These are phyloP conservation scores for Closterium sp. DNA, from an alignment of 139 green algal genomes.

Conservation along the genomic window DNA sequence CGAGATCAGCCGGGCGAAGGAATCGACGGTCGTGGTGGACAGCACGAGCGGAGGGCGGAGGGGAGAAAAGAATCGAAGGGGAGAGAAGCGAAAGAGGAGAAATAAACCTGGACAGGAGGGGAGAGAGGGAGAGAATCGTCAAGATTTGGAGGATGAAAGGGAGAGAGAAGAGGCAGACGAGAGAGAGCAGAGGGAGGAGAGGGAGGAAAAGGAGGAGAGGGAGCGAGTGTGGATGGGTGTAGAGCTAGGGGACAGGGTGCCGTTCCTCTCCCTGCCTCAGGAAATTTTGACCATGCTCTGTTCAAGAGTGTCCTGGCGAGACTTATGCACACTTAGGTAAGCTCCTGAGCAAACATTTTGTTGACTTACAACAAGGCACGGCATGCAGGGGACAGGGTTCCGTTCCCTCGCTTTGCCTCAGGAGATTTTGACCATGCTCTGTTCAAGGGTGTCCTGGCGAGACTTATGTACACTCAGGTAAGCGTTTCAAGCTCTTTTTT, in stretches of 20 bases:
- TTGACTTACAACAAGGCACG: too few species aligned
- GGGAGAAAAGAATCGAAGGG: neutral
- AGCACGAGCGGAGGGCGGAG: neutral
- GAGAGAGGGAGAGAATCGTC: neutral
- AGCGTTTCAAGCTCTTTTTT: too few species aligned
- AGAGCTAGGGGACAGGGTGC: neutral
- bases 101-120: neutral
- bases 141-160: too few species aligned
- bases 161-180: too few species aligned
- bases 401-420: too few species aligned
- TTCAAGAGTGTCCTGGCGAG: neutral
- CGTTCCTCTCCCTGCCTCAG: neutral
- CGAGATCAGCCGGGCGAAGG: neutral
- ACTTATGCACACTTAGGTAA: neutral
- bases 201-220: neutral
- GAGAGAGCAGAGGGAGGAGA: neutral
- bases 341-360: too few species aligned
- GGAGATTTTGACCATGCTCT: too few species aligned
- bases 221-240: neutral
- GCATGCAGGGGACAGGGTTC: too few species aligned
- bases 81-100: neutral
- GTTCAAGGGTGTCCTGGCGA: too few species aligned
- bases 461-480: too few species aligned
- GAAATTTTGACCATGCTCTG: neutral
- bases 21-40: neutral